phyloP scores from a whole-genome alignment of 2,329 filamentous ascomycete genomes.

The Aspergillus bombycis region DNA sequence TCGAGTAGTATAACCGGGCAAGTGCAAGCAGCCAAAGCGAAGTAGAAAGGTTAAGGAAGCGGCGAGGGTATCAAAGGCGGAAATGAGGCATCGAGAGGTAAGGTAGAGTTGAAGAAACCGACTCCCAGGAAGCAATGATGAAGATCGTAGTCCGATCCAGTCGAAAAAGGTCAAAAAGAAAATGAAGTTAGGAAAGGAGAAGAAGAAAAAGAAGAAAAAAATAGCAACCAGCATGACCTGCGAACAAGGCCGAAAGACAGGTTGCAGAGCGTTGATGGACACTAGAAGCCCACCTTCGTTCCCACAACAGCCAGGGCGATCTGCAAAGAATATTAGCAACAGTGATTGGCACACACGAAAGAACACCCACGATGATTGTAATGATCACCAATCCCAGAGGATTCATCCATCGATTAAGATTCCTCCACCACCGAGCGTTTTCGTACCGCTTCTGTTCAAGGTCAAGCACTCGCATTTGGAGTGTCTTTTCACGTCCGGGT shows the following conservation, averaged over 20 bases:
- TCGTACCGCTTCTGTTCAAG: conserved; percentile 55
- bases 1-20: conserved; percentile 29
- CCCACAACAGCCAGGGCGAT: conserved; percentile 37
- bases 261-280: neutral
- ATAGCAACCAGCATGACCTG: neutral
- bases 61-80: conserved; percentile 12
- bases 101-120: conserved; percentile 13
- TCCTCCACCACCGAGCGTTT: conserved; percentile 68
- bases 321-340: conserved; percentile 22
- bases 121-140: conserved; percentile 10
- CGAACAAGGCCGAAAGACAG: neutral
- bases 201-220: neutral
- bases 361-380: conserved; percentile 54
- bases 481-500: conserved; percentile 46
- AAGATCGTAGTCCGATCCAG: conserved; percentile 17
- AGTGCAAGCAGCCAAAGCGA: conserved; percentile 20
- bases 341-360: neutral
- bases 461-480: conserved; percentile 48
- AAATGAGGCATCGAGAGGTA: conserved; percentile 11
- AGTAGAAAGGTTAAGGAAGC: conserved; percentile 12
- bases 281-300: conserved; percentile 37
- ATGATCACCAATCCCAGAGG: conserved; percentile 60
- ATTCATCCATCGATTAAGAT: conserved; percentile 64
- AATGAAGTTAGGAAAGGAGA: neutral
- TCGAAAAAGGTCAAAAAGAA: neutral